Conservation (phyloP, 805 yeast genomes). For the Isabelozyma heimii region DNA sequence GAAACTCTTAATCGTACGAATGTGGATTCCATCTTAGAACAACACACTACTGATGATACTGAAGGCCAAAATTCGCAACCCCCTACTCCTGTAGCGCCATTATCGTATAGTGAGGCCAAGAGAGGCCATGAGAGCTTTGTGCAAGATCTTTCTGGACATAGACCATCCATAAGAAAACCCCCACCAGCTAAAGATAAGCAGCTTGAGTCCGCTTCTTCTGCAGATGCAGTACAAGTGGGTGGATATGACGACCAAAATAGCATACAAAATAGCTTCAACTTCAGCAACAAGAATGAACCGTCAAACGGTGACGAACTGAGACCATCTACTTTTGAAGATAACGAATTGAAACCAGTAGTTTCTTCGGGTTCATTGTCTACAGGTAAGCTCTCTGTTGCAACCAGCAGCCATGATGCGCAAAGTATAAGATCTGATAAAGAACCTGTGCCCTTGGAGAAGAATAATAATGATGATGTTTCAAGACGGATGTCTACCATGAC, state of each 20-base stretch:
- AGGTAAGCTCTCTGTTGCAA: slow-evolving; percentile 14
- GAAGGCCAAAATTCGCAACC: slow-evolving; percentile 7
- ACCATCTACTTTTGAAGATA: too few relatives aligned
- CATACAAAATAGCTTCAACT: not conserved
- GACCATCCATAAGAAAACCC: slow-evolving; percentile 36
- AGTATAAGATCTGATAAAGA: not conserved
- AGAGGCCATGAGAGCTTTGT: slow-evolving; percentile 22
- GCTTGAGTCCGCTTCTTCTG: slow-evolving; percentile 2
- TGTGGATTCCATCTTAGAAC: not conserved
- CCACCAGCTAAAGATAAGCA: slow-evolving; percentile 16
- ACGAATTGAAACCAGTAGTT: slow-evolving; percentile 15
- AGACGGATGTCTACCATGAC: slow-evolving; percentile 34
- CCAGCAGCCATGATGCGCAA: slow-evolving; percentile 1
- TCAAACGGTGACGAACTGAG: not conserved
- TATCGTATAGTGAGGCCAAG: slow-evolving; percentile 17
- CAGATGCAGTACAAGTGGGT: slow-evolving; percentile 30
- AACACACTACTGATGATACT: not conserved
- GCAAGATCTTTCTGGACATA: slow-evolving; percentile 21
- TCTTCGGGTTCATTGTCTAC: slow-evolving; percentile 29
- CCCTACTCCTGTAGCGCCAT: slow-evolving; percentile 24
- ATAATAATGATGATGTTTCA: slow-evolving; percentile 9
- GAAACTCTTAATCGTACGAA: not conserved
- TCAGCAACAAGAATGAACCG: not conserved
- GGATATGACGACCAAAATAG: slow-evolving; percentile 16
- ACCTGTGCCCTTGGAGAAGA: slow-evolving; percentile 5